Base-by-base conservation (phyloP, 441 rosid species). In the Gossypium schwendimanii region DNA sequence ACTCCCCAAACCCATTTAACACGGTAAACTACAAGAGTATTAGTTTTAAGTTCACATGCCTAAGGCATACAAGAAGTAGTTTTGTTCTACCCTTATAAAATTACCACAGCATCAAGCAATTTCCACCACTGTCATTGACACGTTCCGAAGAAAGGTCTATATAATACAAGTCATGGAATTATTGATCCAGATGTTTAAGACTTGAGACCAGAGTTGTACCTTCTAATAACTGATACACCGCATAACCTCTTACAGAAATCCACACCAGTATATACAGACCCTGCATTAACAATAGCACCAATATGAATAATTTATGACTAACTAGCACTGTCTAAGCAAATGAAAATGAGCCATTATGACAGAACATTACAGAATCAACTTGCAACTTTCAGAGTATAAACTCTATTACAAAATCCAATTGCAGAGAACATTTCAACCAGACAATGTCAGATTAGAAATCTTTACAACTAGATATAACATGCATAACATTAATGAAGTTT, bases 171-270 rank as follows among this genome's bases (percentile, higher is more conserved):
- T 21, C 67, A 26, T 1, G 24, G 14, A 64, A 65, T n/a, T 41
- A 28, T 7, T 15, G 15, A 41, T 23, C 14, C 45, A 18, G 63
- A 11, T 23, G 59, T 77, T 39, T 60, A 49, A 74, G 54, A 71
- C 66, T 24, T 76, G 49, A 71, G 69, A 73, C 55, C 49, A 72
- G 57, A 61, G 18, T 24, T 53, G 70, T 89, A 91, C 98, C 98
- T 94, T 83, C 98, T 84, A 73, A 94, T 92, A 72, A 94, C 91
- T 18, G 97, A 92, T 66, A 92, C 98, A 76, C 98, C 98, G 45
- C 98, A 94, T 76, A 94, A 80, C 79, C 97, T 84, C 84, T 94
- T 94, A 82, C 97, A 94, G 86, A 94, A 94, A 76, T 94, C 98
- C 81, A 94, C 97, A 69, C 98, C 98, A 73, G 89, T 88, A 81